Percentiles rank a stretch among this genome's conserved stretches.
Conservation (phyloP, 352 stramenopile genomes). For the Phytophthora parvispora region DNA sequence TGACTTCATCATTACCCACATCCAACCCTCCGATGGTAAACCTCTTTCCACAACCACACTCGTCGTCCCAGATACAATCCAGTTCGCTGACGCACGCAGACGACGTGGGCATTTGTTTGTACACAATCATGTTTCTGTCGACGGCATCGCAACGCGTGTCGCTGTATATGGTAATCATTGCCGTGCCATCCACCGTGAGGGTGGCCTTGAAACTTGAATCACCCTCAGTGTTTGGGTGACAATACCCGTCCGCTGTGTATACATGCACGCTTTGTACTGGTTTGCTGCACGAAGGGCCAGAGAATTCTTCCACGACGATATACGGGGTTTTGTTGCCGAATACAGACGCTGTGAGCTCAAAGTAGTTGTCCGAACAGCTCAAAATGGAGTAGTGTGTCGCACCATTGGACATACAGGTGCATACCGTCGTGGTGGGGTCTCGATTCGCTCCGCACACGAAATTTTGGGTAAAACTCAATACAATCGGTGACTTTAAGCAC, state of each 20-base stretch:
- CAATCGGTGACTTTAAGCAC: neutral
- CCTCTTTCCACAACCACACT: neutral
- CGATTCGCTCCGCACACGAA: neutral
- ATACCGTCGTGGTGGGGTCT: neutral
- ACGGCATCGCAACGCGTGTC: neutral
- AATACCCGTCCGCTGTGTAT: neutral
- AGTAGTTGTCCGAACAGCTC: slow-evolving; percentile 7
- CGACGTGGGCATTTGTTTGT: neutral
- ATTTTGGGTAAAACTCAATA: slow-evolving; percentile 1
- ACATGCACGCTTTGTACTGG: neutral
- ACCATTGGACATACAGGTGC: neutral
- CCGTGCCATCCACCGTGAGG: neutral
- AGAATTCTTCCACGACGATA: neutral
- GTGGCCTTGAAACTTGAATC: slow-evolving; percentile 7
- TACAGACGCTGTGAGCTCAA: neutral
- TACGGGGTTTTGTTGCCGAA: slow-evolving; percentile 8
- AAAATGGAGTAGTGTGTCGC: neutral
- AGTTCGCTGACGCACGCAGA: neutral
- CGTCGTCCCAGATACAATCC: neutral
- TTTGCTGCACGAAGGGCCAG: neutral
- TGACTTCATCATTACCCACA: neutral
- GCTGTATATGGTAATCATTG: neutral
- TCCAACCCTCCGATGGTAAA: neutral
- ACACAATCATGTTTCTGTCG: neutral
- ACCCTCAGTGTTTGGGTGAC: slow-evolving; percentile 7